phyloP scores from a whole-genome alignment of 2,329 filamentous ascomycete genomes.

The Neoarthrinium moseri region DNA sequence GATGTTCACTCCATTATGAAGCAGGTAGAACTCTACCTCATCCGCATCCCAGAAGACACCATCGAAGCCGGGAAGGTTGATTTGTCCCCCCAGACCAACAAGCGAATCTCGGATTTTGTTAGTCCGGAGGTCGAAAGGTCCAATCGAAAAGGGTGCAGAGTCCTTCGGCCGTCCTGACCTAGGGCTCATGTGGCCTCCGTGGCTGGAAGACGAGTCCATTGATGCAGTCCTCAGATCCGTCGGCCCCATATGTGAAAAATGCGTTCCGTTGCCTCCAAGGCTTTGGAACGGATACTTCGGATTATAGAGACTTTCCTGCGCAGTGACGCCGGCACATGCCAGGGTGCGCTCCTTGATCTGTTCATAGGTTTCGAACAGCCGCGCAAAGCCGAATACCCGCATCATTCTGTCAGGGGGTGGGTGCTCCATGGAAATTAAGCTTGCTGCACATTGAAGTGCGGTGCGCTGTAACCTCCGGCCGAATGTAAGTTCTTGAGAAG shows the following conservation, averaged over 20 bases:
- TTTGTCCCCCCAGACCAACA: constrained; percentile 47
- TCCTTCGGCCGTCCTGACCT: constrained; percentile 16
- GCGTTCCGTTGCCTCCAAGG: constrained; percentile 67
- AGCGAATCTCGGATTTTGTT: constrained; percentile 38
- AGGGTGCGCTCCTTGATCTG: constrained; percentile 42
- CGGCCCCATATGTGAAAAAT: constrained; percentile 44
- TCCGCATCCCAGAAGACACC: constrained; percentile 76
- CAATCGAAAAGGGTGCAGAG: constrained; percentile 39
- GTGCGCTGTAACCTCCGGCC: constrained; percentile 68
- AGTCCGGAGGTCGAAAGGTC: constrained; percentile 44
- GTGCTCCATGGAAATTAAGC: constrained; percentile 50
- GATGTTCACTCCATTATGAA: constrained; percentile 60
- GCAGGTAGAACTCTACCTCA: constrained; percentile 74
- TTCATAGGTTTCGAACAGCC: constrained; percentile 56
- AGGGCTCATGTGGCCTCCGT: neutral
- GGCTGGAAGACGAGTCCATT: too few species aligned
- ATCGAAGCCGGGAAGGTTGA: constrained; percentile 61
- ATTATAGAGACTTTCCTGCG: constrained; percentile 49
- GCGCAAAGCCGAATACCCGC: constrained; percentile 68
- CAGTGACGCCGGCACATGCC: constrained; percentile 28
- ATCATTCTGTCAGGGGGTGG: constrained; percentile 47
- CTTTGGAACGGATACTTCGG: constrained; percentile 62
- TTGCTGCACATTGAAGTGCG: constrained; percentile 61
- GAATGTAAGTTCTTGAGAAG: constrained; percentile 65
- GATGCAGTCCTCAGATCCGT: constrained; percentile 8